Evolutionary conservation across 495 filamentous ascomycete genomes (phyloP), one percentile per base, ranked within the genome.

Genomic region (Lophium mytilinum): DNA sequence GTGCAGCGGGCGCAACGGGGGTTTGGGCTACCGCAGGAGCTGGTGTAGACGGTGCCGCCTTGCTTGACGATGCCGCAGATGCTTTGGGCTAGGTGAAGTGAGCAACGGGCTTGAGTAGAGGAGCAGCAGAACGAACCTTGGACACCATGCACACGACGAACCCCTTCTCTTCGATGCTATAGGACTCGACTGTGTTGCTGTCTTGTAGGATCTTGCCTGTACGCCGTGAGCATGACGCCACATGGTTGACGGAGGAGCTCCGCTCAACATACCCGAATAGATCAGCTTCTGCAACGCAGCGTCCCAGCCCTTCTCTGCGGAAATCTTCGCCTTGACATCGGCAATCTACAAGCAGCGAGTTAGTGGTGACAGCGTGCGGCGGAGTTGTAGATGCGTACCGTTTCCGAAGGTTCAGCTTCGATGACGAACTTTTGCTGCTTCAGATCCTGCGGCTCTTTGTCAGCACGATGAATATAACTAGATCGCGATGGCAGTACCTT

Each of bases 111-210:
- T 3, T 15, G 9, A 39, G 50, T 53, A 46, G 43, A 35, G 46
- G 57, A 50, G 14, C 50, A 51, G 14, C 46, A 18, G 12, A 24
- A 63, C 72, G 45, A 80, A 95, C 92, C 88, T 97, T 96, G 56
- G 84, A 85, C 43, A 93, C 82, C 81, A 98, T 93, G 72, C 93
- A 98, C 42, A 98, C 94, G 64, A 98, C 86, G 70, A 96, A 97
- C 21, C 93, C 93, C 80, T 97, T 98, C 80, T 97, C 93, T 74
- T 98, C 92, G 56, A 98, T 96, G 74, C 86, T 94, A 76, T 96
- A 96, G 5, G 86, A 88, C 69, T 90, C 90, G 62, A 97, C 85
- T 14, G 92, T 92, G 65, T 95, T 92, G 58, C 85, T 88, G 88
- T 98, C 93, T 73, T 95, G 88, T 57, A 98, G 79, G 60, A 98